Evolutionary conservation across 768 basidiomycete genomes (phyloP).

Genomic region (Zangia roseola): DNA sequence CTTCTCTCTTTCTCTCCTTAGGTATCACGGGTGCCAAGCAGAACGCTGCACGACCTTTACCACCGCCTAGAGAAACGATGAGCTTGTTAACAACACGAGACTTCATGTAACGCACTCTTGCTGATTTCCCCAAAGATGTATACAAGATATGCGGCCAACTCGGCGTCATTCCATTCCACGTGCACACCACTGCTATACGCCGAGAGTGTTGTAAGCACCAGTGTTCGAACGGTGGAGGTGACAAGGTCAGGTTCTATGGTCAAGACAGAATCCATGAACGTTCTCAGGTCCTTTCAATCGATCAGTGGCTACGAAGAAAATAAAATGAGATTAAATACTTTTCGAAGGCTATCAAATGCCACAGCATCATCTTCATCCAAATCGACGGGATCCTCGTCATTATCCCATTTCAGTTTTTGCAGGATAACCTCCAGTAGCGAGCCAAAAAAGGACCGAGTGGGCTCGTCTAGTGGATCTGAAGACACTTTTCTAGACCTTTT

Average conservation of each 20-base stretch:
- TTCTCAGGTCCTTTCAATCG: constrained; percentile 69
- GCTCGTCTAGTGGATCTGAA: constrained; percentile 58
- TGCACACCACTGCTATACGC: constrained; percentile 57
- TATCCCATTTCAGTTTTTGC: constrained; percentile 89
- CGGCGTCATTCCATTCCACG: constrained; percentile 89
- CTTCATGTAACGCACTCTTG: constrained; percentile 58
- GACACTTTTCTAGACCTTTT: constrained; percentile 70
- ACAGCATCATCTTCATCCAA: constrained; percentile 85
- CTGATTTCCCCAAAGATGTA: constrained; percentile 93
- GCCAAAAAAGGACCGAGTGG: constrained; percentile 72
- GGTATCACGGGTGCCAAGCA: constrained; percentile 71
- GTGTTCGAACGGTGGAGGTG: constrained; percentile 67
- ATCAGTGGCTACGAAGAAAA: constrained; percentile 13
- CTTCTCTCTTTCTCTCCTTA: constrained; percentile 63
- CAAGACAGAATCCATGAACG: constrained; percentile 83
- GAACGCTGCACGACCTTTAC: constrained; percentile 83
- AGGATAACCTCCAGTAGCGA: constrained; percentile 78
- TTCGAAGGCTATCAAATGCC: constrained; percentile 83
- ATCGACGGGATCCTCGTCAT: constrained; percentile 74
- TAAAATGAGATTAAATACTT: constrained; percentile 46
- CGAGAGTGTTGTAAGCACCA: constrained; percentile 74
- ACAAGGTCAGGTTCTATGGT: constrained; percentile 86
- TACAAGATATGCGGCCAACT: constrained; percentile 89
- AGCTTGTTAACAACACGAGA: background rate
- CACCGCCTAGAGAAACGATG: constrained; percentile 48